Evolutionary conservation across 2,329 filamentous ascomycete species (phyloP).

Genomic region (Aspergillus ochraceoroseus): DNA sequence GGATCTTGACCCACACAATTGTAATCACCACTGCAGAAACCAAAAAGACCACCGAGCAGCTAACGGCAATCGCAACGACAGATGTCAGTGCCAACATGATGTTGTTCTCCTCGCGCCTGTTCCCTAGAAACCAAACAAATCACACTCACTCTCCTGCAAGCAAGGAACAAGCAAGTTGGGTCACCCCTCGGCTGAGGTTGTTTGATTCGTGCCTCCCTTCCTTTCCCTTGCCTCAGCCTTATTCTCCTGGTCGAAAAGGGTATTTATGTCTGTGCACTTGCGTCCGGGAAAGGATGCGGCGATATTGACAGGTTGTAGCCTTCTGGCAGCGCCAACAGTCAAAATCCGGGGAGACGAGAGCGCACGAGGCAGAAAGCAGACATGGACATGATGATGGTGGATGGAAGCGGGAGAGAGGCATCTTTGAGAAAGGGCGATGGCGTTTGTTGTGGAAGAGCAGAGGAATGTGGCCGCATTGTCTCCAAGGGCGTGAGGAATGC

Average conservation of each 20-base stretch:
- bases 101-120: slow-evolving; percentile 4
- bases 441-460: slow-evolving; percentile 32
- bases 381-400: slow-evolving; percentile 10
- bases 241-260: neutral
- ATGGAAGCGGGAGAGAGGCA: slow-evolving; percentile 13
- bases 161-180: neutral
- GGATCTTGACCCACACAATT: slow-evolving; percentile 35
- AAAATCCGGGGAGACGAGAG: slow-evolving; percentile 8
- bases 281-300: slow-evolving; percentile 1
- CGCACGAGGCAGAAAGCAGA: slow-evolving; percentile 11
- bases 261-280: neutral
- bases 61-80: slow-evolving; percentile 36
- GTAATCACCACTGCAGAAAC: slow-evolving; percentile 31
- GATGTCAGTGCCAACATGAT: slow-evolving; percentile 33
- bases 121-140: slow-evolving; percentile 2
- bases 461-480: slow-evolving; percentile 34
- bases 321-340: slow-evolving; percentile 10
- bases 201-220: neutral
- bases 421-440: slow-evolving; percentile 11
- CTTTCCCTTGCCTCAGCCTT: neutral
- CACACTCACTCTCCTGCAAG: neutral
- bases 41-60: slow-evolving; percentile 33
- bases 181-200: slow-evolving; percentile 1
- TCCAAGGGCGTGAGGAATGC: slow-evolving; percentile 29
- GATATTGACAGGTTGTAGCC: slow-evolving; percentile 5